Base-by-base conservation (phyloP, 129 eudicot species). In the Flaveria brownii region DNA sequence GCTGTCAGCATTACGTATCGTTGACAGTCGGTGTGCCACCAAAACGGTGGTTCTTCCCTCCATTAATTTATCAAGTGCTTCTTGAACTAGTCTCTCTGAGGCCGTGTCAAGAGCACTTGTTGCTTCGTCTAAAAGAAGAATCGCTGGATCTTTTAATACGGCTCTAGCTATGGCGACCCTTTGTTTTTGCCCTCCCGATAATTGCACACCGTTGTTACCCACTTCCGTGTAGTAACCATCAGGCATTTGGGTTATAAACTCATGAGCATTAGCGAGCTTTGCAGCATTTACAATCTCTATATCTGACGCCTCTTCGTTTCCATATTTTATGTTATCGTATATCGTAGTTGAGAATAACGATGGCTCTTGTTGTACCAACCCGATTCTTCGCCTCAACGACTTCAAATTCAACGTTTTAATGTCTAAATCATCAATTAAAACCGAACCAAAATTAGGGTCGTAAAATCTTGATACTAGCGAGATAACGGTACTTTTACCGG, bases 131-230 rank as follows among this genome's bases (percentile, higher is more conserved):
- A 92, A 73, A 46, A 90, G 90, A 49, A 92, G 89, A 51, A 92
- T 85, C 0, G 82, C 69, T 0, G 98, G 98, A 70, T 88, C 84
- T 69, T 88, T 92, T 25, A 92, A 28, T 13, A 90, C 79, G 4
- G 98, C 96, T 49, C 98, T 75, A 9, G 98, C 98, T 23, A 92
- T 89, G 1, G 96, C 98, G 25, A 92, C 89, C 74, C 97, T 80
- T 73, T 92, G 97, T 71, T 92, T 92, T 71, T 92, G 97, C 10
- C 97, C 96, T 0, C 97, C 98, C 4, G 98, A 92, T 54, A 92
- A 73, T 67, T 85, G 91, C 22, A 82, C 87, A 14, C 96, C 98
- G 12, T 85, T 86, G 20, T 85, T 84, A 16, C 98, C 96, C 17
- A 92, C 98, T 54, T 80, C 78, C 15, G 94, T 87, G 22, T 80